phyloP scores from a whole-genome alignment of 257 asterid species.

The Jaltomata sinuosa region DNA sequence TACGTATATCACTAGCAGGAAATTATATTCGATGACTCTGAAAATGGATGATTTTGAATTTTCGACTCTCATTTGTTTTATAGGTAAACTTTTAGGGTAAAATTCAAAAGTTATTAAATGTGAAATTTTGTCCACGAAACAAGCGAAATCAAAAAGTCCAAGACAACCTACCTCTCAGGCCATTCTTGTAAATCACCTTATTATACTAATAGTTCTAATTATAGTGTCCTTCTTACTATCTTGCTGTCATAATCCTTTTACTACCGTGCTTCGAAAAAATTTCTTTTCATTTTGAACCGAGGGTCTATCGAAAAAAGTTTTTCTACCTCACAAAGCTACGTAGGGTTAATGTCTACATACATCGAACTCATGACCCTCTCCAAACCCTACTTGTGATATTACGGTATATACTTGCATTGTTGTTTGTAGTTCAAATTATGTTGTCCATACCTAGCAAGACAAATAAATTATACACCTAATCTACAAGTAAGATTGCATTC shows the following conservation, averaged over 20 bases:
- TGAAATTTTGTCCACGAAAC: neutral
- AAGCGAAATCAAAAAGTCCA: neutral
- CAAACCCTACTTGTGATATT: too few relatives aligned
- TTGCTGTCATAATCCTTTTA: too few relatives aligned
- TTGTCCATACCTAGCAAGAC: neutral
- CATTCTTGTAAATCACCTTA: neutral
- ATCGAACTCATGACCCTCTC: too few relatives aligned
- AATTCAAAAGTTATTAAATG: neutral
- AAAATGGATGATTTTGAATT: neutral
- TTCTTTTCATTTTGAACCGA: too few relatives aligned
- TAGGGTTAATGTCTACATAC: too few relatives aligned
- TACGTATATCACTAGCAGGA: neutral
- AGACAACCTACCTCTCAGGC: neutral
- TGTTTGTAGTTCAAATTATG: too few relatives aligned
- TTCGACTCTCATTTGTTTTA: neutral
- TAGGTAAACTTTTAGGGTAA: neutral
- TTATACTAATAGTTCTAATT: neutral
- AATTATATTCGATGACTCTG: neutral
- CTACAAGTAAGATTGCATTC: neutral
- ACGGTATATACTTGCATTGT: too few relatives aligned
- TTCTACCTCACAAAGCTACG: too few relatives aligned
- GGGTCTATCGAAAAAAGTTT: too few relatives aligned
- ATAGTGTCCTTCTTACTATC: neutral
- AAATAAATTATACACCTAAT: neutral
- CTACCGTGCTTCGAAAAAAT: too few relatives aligned